These are phyloP conservation scores for Bipolaris victoriae DNA, from an alignment of 2,329 filamentous ascomycete genomes.

Conservation along the genomic window DNA sequence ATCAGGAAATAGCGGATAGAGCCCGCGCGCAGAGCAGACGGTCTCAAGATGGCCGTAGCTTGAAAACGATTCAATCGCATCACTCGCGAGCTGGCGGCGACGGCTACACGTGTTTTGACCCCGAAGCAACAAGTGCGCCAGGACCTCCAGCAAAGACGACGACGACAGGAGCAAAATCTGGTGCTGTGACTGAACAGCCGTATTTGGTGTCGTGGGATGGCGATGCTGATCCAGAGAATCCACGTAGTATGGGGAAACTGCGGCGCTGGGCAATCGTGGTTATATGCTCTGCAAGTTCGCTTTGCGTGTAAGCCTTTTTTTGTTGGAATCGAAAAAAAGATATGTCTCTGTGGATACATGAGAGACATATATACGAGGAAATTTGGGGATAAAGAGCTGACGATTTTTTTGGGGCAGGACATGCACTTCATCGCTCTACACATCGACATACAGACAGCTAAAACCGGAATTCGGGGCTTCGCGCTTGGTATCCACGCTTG, in stretches of 20 bases:
- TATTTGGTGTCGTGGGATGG: slow-evolving; percentile 79
- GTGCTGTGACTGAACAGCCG: slow-evolving; percentile 45
- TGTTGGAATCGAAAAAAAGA: too few species aligned
- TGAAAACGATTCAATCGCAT: slow-evolving; percentile 36
- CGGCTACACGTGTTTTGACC: slow-evolving; percentile 47
- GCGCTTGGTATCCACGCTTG: slow-evolving; percentile 75
- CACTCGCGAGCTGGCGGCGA: slow-evolving; percentile 48
- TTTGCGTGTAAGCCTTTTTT: slow-evolving; percentile 75
- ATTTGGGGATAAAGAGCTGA: too few species aligned
- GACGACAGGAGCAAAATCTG: slow-evolving; percentile 31
- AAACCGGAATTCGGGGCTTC: slow-evolving; percentile 75
- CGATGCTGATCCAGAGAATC: slow-evolving; percentile 74
- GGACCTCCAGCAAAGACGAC: slow-evolving; percentile 1
- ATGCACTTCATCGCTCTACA: slow-evolving; percentile 87
- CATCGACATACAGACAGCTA: slow-evolving; percentile 79
- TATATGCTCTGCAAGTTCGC: slow-evolving; percentile 74
- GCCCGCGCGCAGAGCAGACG: slow-evolving; percentile 9
- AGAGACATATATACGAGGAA: too few species aligned
- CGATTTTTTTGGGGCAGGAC: slow-evolving; percentile 60
- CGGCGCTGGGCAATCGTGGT: slow-evolving; percentile 81
- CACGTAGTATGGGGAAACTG: slow-evolving; percentile 68
- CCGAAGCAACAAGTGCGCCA: slow-evolving; percentile 24
- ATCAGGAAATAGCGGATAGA: slow-evolving; percentile 5
- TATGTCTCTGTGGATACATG: too few species aligned
- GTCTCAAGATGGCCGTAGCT: slow-evolving; percentile 27